Conservation (phyloP, 345 rosid genomes). For the Eucalyptus melliodora region DNA sequence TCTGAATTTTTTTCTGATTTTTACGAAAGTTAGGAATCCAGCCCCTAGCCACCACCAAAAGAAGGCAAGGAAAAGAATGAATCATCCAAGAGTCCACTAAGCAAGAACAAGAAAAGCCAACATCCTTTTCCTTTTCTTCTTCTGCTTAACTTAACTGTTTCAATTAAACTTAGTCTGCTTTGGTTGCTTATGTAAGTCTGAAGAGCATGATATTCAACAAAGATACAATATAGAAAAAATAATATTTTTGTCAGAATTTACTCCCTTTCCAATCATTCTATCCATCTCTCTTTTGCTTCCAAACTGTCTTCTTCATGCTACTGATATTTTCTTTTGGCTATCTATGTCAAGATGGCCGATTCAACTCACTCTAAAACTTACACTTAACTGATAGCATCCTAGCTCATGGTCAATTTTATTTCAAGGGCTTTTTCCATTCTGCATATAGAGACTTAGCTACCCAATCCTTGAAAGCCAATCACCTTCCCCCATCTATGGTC, state of each 20-base stretch:
- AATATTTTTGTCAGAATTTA: not conserved
- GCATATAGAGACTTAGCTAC: not conserved
- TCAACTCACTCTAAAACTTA: not conserved
- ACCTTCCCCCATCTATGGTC: not conserved
- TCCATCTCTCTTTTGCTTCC: not conserved
- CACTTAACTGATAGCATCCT: not conserved
- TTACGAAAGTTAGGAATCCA: not conserved
- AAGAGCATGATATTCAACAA: not conserved
- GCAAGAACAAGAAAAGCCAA: not conserved
- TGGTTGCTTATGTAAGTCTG: not conserved
- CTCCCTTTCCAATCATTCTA: not conserved
- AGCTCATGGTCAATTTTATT: not conserved
- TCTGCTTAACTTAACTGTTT: not conserved
- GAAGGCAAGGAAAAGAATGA: not conserved
- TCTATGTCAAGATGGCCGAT: not conserved
- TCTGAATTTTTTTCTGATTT: not conserved
- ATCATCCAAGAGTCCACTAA: not conserved
- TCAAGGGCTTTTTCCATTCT: not conserved
- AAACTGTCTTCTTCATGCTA: not conserved
- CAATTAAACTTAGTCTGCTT: not conserved
- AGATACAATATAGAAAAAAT: not conserved
- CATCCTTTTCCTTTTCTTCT: not conserved
- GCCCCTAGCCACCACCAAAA: not conserved
- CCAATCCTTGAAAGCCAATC: not conserved
- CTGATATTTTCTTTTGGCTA: not conserved